Evolutionary conservation across 2,329 filamentous ascomycete genomes (phyloP).

Genomic region (Atkinsonella hypoxylon): DNA sequence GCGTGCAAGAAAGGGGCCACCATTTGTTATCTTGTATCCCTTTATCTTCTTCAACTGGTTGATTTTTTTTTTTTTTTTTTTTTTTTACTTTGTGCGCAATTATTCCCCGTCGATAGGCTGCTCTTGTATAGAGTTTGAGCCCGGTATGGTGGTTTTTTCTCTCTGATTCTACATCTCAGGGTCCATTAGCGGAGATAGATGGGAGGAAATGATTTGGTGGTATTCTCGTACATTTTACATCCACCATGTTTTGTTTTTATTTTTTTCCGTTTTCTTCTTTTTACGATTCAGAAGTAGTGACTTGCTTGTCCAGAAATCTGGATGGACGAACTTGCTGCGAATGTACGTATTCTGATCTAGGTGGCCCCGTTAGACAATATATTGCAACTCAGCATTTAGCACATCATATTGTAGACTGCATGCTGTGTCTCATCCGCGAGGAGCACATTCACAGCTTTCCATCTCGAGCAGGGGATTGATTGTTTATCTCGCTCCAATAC

Average conservation of each 20-base stretch:
- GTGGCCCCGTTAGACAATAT: slow-evolving; percentile 21
- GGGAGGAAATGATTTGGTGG: slow-evolving; percentile 3
- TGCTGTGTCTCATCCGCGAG: neutral
- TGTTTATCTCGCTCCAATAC: neutral
- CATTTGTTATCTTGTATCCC: slow-evolving; percentile 5
- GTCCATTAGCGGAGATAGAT: neutral
- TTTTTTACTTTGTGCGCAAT: slow-evolving; percentile 6
- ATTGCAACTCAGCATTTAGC: slow-evolving; percentile 19
- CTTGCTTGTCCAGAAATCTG: slow-evolving; percentile 10
- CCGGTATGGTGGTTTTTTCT: slow-evolving; percentile 4
- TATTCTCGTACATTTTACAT: slow-evolving; percentile 5
- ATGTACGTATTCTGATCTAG: slow-evolving; percentile 16
- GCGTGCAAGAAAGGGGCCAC: slow-evolving; percentile 9
- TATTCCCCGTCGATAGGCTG: slow-evolving; percentile 13
- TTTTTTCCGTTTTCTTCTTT: slow-evolving; percentile 16
- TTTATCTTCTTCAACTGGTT: neutral
- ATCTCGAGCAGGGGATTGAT: neutral
- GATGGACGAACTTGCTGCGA: slow-evolving; percentile 2
- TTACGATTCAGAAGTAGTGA: slow-evolving; percentile 13
- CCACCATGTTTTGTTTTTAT: slow-evolving; percentile 13
- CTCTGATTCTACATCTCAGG: slow-evolving; percentile 8
- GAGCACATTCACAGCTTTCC: no score
- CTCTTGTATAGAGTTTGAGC: slow-evolving; percentile 1
- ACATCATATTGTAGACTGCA: neutral
- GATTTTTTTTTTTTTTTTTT: slow-evolving; percentile 2